Base-by-base conservation (phyloP, 2,329 filamentous ascomycete species). In the Albophoma yamanashiensis region DNA sequence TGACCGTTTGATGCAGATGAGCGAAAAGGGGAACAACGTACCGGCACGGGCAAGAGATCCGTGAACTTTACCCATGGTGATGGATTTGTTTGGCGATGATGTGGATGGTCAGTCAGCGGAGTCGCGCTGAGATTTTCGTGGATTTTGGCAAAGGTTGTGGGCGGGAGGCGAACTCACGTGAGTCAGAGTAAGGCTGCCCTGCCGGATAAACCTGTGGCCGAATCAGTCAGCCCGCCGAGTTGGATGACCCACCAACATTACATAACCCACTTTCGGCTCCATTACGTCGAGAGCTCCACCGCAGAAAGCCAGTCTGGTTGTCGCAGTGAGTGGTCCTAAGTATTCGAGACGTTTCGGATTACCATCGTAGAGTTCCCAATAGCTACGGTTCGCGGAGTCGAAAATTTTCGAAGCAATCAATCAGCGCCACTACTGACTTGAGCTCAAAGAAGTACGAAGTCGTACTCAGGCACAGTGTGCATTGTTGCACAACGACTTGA, bases 1-100 rank as follows among this genome's bases (percentile, higher is more conserved):
- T 42, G 9, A 1, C 17, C 17, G 7, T 36, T 25, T 17, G n/a
- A 15, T 3, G 78, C 73, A 71, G 68, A 66, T 59, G 64, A 60
- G 62, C 34, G 38, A 62, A 60, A 56, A 62, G 59, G 60, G 47
- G 59, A 53, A 63, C 22, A 47, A 71, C 75, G 60, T 79, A 78
- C 78, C 78, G 69, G 90, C 91, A 91, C 91, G 90, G 79, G 90
- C 90, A 80, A 94, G 89, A 77, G 90, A 94, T 79, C 90, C 90
- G 88, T 93, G 90, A 80, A 93, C 89, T 83, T 93, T 93, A 83
- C 89, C 89, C 89, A 93, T 92, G 79, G 78, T 89, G 74, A 73
- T 70, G 72, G 70, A 73, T 74, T 73, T 68, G 64, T 67, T 66
- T 74, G 70, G 63, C 71, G 70, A 68, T 73, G 68, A 68, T 71